Percentiles rank a stretch among this genome's conserved stretches.
Evolutionary conservation across 345 rosid species (phyloP).

Genomic region (Brassica cretica): DNA sequence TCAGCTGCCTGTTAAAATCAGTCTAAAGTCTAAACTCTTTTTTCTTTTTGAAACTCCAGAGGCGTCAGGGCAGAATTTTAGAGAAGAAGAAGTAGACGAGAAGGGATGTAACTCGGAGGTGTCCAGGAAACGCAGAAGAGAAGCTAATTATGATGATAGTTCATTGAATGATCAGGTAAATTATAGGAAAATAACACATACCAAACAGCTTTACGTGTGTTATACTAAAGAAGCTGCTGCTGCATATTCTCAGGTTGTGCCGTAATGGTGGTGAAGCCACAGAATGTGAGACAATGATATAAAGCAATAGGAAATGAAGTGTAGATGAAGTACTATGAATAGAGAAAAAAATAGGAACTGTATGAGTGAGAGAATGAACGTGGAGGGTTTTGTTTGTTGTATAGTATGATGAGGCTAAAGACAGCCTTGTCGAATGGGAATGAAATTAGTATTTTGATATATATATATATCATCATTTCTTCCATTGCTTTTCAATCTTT

Average conservation of each 20-base stretch:
- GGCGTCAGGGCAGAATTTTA: conserved; percentile 78
- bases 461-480: not conserved
- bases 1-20: not conserved
- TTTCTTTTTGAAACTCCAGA: conserved; percentile 46
- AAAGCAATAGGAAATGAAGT: conserved; percentile 21
- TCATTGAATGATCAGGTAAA: conserved; percentile 42
- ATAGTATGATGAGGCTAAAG: conserved; percentile 34
- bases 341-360: conserved; percentile 9
- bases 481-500: conserved; percentile 14
- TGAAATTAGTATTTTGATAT: conserved; percentile 16
- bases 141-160: conserved; percentile 17
- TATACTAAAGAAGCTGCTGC: conserved; percentile 23
- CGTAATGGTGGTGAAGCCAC: conserved; percentile 23
- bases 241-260: conserved; percentile 40
- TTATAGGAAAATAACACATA: not conserved
- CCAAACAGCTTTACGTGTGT: not conserved
- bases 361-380: conserved; percentile 14
- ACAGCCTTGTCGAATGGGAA: conserved; percentile 29
- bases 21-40: conserved; percentile 15
- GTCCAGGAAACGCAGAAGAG: conserved; percentile 33
- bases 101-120: conserved; percentile 24
- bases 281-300: not conserved
- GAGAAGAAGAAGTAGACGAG: conserved; percentile 43
- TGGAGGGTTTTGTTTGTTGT: conserved; percentile 28
- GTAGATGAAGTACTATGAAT: conserved; percentile 29